phyloP scores from a whole-genome alignment of 2,329 filamentous ascomycete species.

The Dothiorella sarmentorum region DNA sequence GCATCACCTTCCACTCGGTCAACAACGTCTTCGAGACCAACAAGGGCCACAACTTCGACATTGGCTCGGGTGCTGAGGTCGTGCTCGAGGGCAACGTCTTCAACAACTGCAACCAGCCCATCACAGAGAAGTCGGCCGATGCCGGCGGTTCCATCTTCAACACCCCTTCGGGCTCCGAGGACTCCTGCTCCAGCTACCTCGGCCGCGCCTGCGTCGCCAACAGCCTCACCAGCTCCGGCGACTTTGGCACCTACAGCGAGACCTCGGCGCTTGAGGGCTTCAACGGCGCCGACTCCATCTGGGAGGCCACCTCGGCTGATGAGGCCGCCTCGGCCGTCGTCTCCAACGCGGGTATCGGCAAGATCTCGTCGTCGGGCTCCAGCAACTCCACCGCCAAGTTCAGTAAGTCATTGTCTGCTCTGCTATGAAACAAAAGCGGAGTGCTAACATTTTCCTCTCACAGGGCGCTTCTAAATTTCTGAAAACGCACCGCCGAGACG shows the following conservation, averaged over 20 bases:
- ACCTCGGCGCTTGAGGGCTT: conserved; percentile 3
- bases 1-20: conserved; percentile 25
- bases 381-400: neutral
- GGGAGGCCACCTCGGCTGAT: neutral
- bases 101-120: conserved; percentile 40
- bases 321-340: neutral
- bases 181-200: conserved; percentile 8
- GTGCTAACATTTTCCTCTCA: too few species aligned
- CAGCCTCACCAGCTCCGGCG: conserved; percentile 16
- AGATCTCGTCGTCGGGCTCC: neutral
- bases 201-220: conserved; percentile 15
- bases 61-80: conserved; percentile 26
- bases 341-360: conserved; percentile 11
- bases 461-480: too few species aligned
- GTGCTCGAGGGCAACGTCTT: conserved; percentile 47
- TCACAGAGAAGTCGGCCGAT: conserved; percentile 31
- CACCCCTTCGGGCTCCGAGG: conserved; percentile 18
- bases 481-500: too few species aligned
- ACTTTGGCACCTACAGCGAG: conserved; percentile 16
- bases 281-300: conserved; percentile 3
- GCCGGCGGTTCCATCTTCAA: conserved; percentile 30
- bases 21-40: conserved; percentile 31
- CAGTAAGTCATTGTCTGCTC: too few species aligned
- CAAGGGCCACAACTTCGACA: conserved; percentile 41
- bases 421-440: too few species aligned